phyloP scores from a whole-genome alignment of 2,329 filamentous ascomycete species.

The Aureobasidium leucospermi region DNA sequence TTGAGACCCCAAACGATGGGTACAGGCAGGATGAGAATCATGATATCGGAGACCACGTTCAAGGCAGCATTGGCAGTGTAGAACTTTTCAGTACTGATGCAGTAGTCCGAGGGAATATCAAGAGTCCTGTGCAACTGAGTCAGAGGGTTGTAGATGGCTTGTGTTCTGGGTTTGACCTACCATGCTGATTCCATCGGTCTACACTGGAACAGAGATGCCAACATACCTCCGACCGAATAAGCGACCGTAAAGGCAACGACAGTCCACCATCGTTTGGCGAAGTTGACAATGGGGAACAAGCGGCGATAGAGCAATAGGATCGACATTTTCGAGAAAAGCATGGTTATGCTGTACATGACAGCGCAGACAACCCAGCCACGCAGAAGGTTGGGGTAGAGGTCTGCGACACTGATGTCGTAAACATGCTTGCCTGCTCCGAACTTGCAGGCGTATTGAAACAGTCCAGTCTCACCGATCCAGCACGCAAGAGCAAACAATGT shows the following conservation, averaged over 20 bases:
- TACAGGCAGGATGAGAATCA: slow-evolving; percentile 53
- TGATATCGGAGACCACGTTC: slow-evolving; percentile 35
- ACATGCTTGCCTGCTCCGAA: slow-evolving; percentile 7
- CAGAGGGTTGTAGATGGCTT: no score
- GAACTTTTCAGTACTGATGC: slow-evolving; percentile 2
- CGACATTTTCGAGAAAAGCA: slow-evolving; percentile 20
- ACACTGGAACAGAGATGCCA: slow-evolving; percentile 10
- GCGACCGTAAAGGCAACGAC: slow-evolving; percentile 10
- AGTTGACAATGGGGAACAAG: slow-evolving; percentile 7
- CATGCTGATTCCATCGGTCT: slow-evolving; percentile 1
- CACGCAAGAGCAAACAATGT: neutral
- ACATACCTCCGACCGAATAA: neutral
- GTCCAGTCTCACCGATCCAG: neutral
- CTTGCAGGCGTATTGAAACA: neutral
- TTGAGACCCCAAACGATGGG: slow-evolving; percentile 46
- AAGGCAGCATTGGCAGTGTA: slow-evolving; percentile 11
- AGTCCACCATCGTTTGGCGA: neutral
- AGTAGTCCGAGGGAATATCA: neutral
- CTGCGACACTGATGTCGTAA: slow-evolving; percentile 4
- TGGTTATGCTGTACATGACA: slow-evolving; percentile 11
- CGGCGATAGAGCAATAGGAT: slow-evolving; percentile 14
- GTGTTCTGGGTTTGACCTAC: neutral
- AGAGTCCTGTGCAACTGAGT: neutral
- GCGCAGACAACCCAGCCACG: neutral
- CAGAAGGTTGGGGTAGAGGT: neutral